These are phyloP conservation scores for Stachybotrys echinatus DNA, from an alignment of 2,329 filamentous ascomycete species.

Conservation along the genomic window DNA sequence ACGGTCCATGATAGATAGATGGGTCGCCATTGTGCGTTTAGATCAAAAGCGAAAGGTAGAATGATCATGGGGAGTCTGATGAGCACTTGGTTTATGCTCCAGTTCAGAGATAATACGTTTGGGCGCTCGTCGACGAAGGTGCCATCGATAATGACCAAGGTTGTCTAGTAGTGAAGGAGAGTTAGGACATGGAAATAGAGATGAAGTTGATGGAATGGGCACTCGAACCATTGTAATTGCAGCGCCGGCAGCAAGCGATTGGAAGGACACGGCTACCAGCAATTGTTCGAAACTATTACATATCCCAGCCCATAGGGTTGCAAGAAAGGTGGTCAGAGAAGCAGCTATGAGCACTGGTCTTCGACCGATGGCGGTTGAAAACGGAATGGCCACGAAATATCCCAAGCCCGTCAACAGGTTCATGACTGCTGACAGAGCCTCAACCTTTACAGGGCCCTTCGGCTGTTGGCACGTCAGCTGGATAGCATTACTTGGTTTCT, in stretches of 20 bases:
- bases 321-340: background rate
- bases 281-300: background rate
- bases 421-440: background rate
- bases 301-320: background rate
- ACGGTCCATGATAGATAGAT: background rate
- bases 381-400: background rate
- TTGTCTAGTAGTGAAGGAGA: background rate
- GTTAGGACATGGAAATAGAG: background rate
- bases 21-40: background rate
- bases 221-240: background rate
- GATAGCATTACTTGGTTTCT: background rate
- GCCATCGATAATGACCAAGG: background rate
- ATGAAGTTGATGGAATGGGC: background rate
- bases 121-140: conserved; percentile 1
- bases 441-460: too few species aligned
- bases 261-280: background rate
- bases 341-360: background rate
- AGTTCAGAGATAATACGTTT: background rate
- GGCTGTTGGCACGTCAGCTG: background rate
- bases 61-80: background rate
- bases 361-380: background rate
- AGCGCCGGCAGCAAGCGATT: background rate
- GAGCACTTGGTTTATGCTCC: background rate
- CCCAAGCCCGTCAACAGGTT: background rate
- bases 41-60: background rate